These are phyloP conservation scores for Pseudopediastrum boryanum DNA, from an alignment of 139 green algal genomes.

Conservation along the genomic window DNA sequence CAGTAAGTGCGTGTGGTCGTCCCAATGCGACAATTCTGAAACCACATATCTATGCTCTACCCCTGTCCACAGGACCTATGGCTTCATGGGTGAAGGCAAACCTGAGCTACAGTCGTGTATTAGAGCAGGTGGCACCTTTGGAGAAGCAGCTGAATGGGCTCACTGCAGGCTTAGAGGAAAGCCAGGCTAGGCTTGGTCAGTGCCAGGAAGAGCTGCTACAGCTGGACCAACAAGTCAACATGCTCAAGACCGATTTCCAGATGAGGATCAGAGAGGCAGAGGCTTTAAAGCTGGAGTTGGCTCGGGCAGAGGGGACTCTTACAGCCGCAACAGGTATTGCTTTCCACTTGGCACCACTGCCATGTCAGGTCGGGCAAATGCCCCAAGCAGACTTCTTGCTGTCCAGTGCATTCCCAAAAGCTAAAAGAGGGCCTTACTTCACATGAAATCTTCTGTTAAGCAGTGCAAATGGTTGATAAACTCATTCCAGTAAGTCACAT, in stretches of 20 bases:
- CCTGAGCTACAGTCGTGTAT: slow-evolving; percentile 54
- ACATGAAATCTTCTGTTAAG: no score
- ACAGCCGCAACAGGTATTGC: slow-evolving; percentile 46
- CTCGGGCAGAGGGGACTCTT: slow-evolving; percentile 74
- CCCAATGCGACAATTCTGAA: no score
- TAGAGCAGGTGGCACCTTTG: slow-evolving; percentile 66
- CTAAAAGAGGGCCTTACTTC: no score
- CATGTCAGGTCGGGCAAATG: no score
- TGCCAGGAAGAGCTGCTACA: slow-evolving; percentile 75
- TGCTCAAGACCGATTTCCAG: slow-evolving; percentile 77
- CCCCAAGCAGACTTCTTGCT: no score
- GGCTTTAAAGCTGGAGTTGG: slow-evolving; percentile 45
- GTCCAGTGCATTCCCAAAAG: no score
- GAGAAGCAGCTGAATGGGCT: slow-evolving; percentile 66
- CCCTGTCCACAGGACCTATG: slow-evolving; percentile 58
- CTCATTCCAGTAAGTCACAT: no score
- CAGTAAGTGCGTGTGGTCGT: no score
- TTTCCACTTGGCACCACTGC: not conserved
- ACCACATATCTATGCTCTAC: no score
- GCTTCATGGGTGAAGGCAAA: slow-evolving; percentile 81
- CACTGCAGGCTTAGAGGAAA: slow-evolving; percentile 53
- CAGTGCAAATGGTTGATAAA: no score
- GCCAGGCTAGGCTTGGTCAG: slow-evolving; percentile 58
- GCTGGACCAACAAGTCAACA: slow-evolving; percentile 64
- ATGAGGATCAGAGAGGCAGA: slow-evolving; percentile 29